Conservation (phyloP, 306 rosid species). For the Inga leiocalycina region DNA sequence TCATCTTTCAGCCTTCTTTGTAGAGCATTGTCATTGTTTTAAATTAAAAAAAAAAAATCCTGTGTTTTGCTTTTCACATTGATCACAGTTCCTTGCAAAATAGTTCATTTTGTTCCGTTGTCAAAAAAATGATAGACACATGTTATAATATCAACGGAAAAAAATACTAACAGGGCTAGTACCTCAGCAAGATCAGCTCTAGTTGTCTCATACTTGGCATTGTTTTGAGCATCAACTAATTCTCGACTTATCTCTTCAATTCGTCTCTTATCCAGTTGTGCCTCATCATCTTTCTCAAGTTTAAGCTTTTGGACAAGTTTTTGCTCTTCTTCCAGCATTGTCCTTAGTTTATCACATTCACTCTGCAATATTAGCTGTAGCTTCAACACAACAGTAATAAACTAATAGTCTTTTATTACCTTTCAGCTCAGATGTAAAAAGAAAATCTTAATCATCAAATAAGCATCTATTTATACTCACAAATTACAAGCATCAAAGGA, state of each 20-base stretch:
- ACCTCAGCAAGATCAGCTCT: slow-evolving; percentile 1
- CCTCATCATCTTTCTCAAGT: not conserved
- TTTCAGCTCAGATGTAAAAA: not conserved
- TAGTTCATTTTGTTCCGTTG: not conserved
- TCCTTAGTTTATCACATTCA: not conserved
- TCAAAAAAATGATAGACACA: not conserved
- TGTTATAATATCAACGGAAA: not conserved
- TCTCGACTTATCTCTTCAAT: not conserved
- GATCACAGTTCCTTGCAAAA: not conserved
- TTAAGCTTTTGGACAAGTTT: not conserved
- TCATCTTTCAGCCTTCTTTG: not conserved
- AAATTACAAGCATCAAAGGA: no score
- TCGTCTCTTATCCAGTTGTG: not conserved
- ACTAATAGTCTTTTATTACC: not conserved
- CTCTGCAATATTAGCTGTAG: not conserved
- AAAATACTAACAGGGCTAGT: not conserved
- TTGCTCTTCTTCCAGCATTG: not conserved
- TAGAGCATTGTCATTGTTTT: not conserved
- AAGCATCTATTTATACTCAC: not conserved
- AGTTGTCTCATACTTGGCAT: not conserved
- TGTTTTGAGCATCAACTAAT: not conserved
- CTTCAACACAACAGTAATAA: not conserved
- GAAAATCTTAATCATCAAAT: not conserved
- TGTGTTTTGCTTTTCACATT: not conserved
- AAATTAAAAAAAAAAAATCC: not conserved